These are phyloP conservation scores for Darksidea phi DNA, from an alignment of 495 filamentous ascomycete species.

Conservation along the genomic window DNA sequence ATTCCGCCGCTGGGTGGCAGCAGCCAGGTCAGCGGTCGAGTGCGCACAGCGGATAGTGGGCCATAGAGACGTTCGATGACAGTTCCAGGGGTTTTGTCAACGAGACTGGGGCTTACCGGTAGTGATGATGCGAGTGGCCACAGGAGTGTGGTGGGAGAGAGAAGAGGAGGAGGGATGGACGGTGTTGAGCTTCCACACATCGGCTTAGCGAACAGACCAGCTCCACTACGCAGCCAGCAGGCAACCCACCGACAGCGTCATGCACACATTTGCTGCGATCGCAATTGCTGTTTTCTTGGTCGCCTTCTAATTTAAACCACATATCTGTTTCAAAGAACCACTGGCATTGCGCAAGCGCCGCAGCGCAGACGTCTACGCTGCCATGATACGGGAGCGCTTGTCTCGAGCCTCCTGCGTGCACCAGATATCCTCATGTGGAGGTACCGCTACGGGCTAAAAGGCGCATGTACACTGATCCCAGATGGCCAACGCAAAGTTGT, in stretches of 20 bases:
- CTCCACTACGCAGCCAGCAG: slow-evolving; percentile 14
- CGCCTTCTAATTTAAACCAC: neutral
- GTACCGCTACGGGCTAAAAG: slow-evolving; percentile 23
- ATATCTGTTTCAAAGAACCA: neutral
- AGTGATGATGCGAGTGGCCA: slow-evolving; percentile 1
- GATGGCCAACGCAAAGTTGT: slow-evolving; percentile 27
- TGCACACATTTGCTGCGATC: neutral
- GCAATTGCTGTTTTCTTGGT: neutral
- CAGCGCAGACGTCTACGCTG: neutral
- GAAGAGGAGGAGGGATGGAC: slow-evolving; percentile 14
- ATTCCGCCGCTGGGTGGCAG: slow-evolving; percentile 25
- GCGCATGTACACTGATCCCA: slow-evolving; percentile 33
- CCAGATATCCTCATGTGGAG: too few species aligned
- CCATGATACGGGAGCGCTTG: too few species aligned
- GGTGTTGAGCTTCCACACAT: slow-evolving; percentile 3
- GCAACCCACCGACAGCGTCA: neutral
- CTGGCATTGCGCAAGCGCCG: neutral
- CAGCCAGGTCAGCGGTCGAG: slow-evolving; percentile 18
- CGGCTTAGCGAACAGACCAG: slow-evolving; percentile 11
- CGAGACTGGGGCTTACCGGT: slow-evolving; percentile 1
- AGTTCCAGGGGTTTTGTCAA: neutral
- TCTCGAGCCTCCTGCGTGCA: too few species aligned
- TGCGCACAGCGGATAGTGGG: slow-evolving; percentile 1
- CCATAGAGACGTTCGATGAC: neutral
- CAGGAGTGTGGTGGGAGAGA: slow-evolving; percentile 1